phyloP scores from a whole-genome alignment of 345 rosid genomes.

The Limnanthes douglasii region DNA sequence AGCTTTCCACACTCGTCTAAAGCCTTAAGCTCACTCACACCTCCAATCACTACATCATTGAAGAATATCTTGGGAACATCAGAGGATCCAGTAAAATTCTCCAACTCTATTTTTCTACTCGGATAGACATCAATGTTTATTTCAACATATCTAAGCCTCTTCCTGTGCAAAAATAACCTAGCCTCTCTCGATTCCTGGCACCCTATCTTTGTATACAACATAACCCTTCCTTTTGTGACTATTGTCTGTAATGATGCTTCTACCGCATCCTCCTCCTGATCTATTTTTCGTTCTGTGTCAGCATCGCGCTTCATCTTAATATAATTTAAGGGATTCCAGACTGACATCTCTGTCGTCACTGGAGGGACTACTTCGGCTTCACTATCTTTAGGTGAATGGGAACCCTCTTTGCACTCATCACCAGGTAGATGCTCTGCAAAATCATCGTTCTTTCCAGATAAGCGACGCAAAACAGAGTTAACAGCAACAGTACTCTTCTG shows the following conservation, averaged over 20 bases:
- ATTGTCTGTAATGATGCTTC: slow-evolving; percentile 24
- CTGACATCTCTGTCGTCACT: slow-evolving; percentile 23
- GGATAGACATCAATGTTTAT: slow-evolving; percentile 70
- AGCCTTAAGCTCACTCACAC: slow-evolving; percentile 34
- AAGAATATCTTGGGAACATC: slow-evolving; percentile 63
- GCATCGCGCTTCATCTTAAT: slow-evolving; percentile 31
- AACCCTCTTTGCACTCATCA: slow-evolving; percentile 14
- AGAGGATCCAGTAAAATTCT: slow-evolving; percentile 46
- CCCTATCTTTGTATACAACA: slow-evolving; percentile 59
- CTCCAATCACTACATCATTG: slow-evolving; percentile 56
- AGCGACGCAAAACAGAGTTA: slow-evolving; percentile 31
- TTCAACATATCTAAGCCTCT: slow-evolving; percentile 61
- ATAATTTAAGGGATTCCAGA: slow-evolving; percentile 60
- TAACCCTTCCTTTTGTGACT: slow-evolving; percentile 48
- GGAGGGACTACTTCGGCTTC: slow-evolving; percentile 19
- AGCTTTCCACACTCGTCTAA: slow-evolving; percentile 56
- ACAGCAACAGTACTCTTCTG: slow-evolving; percentile 52
- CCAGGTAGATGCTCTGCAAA: slow-evolving; percentile 7
- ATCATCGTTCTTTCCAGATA: slow-evolving; percentile 33
- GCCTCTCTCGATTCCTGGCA: slow-evolving; percentile 43
- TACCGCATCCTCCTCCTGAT: slow-evolving; percentile 10
- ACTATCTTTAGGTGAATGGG: slow-evolving; percentile 14
- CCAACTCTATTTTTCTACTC: slow-evolving; percentile 56
- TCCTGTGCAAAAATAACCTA: slow-evolving; percentile 40
- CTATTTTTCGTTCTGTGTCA: slow-evolving; percentile 19